Conservation (phyloP, 1,139 yeast species). For the Entelexis sorbosivorans region DNA sequence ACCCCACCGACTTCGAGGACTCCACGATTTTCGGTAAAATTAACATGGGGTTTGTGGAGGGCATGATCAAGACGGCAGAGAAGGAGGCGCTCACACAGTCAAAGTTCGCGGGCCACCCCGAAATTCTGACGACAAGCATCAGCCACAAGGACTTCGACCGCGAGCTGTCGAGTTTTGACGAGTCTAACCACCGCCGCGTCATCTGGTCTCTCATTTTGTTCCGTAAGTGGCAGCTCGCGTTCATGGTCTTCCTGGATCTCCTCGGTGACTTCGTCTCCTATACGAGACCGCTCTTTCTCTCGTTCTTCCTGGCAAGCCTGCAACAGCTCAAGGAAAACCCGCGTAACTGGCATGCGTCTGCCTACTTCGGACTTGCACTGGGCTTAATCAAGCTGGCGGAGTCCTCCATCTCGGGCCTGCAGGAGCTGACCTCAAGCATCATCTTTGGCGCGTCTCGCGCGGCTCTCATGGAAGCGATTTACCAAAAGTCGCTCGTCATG, state of each 20-base stretch:
- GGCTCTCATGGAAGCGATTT: slow-evolving; percentile 32
- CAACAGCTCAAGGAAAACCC: not conserved
- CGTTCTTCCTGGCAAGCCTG: slow-evolving; percentile 6
- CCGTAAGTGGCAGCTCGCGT: not conserved
- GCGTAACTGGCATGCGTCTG: slow-evolving; percentile 5
- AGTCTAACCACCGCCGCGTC: not conserved
- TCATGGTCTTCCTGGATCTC: slow-evolving; percentile 2
- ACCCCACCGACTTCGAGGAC: slow-evolving; percentile 11
- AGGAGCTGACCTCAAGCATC: slow-evolving; percentile 10
- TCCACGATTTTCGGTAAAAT: slow-evolving; percentile 18
- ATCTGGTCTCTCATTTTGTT: not conserved
- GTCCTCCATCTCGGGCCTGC: slow-evolving; percentile 10
- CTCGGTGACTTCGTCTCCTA: slow-evolving; percentile 3
- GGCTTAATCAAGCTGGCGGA: slow-evolving; percentile 10
- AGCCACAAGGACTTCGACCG: not conserved
- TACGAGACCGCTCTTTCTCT: not conserved
- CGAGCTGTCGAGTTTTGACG: not conserved
- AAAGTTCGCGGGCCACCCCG: slow-evolving; percentile 9
- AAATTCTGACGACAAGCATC: not conserved
- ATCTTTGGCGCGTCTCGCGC: slow-evolving; percentile 11
- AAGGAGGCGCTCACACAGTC: slow-evolving; percentile 4
- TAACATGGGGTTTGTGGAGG: slow-evolving; percentile 10
- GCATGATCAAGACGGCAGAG: slow-evolving; percentile 10
- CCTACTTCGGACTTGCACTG: slow-evolving; percentile 8
- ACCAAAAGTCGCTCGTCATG: slow-evolving; percentile 61